These are phyloP conservation scores for sunflower (Helianthus annuus) DNA, from an alignment of 129 eudicot genomes.

Conservation along the genomic window DNA sequence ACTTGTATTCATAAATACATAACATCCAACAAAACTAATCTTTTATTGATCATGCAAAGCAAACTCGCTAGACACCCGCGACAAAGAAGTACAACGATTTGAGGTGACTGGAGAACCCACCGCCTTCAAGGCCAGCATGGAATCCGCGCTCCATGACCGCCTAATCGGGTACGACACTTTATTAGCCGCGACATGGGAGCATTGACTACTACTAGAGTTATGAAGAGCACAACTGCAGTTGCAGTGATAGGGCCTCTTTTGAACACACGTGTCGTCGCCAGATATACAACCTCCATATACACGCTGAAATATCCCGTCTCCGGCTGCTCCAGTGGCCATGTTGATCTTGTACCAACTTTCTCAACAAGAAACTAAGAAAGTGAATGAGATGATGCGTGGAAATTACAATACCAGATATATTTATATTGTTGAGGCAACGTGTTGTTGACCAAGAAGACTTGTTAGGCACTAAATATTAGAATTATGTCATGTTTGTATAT, in stretches of 20 bases:
- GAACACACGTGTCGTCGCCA: slow-evolving; percentile 31
- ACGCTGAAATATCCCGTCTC: slow-evolving; percentile 44
- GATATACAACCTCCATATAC: slow-evolving; percentile 47
- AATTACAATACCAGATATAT: slow-evolving; percentile 12
- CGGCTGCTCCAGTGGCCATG: slow-evolving; percentile 48
- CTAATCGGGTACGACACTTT: slow-evolving; percentile 5
- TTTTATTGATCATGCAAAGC: neutral
- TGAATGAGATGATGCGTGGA: slow-evolving; percentile 31
- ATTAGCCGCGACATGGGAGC: slow-evolving; percentile 11
- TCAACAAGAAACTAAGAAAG: slow-evolving; percentile 27
- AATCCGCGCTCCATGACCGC: slow-evolving; percentile 11
- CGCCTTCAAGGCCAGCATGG: neutral
- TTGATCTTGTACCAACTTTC: neutral
- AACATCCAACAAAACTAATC: neutral
- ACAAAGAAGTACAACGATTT: neutral
- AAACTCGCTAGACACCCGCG: slow-evolving; percentile 4
- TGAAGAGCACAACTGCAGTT: slow-evolving; percentile 71
- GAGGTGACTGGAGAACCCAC: neutral
- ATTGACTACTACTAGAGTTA: slow-evolving; percentile 24
- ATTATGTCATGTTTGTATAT: slow-evolving; percentile 3
- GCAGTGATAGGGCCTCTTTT: slow-evolving; percentile 57
- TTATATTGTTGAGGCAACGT: neutral
- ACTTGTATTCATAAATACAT: neutral
- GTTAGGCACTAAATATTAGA: neutral
- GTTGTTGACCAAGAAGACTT: slow-evolving; percentile 25